Evolutionary conservation across 176 grass and related monocot genomes (phyloP), one percentile per base, ranked within the genome.

Genomic region (Coix lacrymajobi): DNA sequence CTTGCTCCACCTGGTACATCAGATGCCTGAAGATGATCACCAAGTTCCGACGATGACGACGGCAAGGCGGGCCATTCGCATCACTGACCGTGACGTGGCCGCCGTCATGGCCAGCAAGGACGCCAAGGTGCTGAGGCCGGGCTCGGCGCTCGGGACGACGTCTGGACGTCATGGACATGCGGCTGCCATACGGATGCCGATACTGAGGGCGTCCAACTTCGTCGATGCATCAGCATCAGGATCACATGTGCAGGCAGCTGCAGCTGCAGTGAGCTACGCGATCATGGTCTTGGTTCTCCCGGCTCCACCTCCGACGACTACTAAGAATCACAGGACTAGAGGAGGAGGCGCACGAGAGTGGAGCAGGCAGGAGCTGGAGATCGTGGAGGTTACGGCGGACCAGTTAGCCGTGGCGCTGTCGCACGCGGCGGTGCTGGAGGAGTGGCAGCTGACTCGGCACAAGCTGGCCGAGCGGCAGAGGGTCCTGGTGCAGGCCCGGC

Each of bases 111-210:
- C 75, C 12, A 84, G 68, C 36, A 73, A 91, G 38, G 32, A 83
- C 3, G 84, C 85, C 67, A 91, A 54, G 84, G 86, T 93, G 69
- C 91, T 97, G 38, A 39, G 33, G 33, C 69, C 61, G 8, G 73
- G 58, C 37, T 93, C 94, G 0, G 20, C 70, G 40, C 86, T 97
- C 4, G 86, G 22, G 9, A 83, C 26, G 45, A 34, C 17, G 44
- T 20, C 70, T 5, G 70, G n/a, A n/a, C n/a, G 44, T 0, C 26
- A 32, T 20, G 70, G 87, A 25, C 61, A 81, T 2, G 85, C 85
- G 26, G 92, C 90, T 14, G 87, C 90, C 26, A 88, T 92, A 66
- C 76, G 90, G 43, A 90, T 92, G 63, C 93, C 90, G 16, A 83
- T 93, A 57, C 68, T 97, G 5, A 83, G 40, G 72, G 84, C 51